A percentile compares a stretch with the other conserved stretches of the same genome.
phyloP scores from a whole-genome alignment of 2,329 filamentous ascomycete genomes.

The Nemania serpens region DNA sequence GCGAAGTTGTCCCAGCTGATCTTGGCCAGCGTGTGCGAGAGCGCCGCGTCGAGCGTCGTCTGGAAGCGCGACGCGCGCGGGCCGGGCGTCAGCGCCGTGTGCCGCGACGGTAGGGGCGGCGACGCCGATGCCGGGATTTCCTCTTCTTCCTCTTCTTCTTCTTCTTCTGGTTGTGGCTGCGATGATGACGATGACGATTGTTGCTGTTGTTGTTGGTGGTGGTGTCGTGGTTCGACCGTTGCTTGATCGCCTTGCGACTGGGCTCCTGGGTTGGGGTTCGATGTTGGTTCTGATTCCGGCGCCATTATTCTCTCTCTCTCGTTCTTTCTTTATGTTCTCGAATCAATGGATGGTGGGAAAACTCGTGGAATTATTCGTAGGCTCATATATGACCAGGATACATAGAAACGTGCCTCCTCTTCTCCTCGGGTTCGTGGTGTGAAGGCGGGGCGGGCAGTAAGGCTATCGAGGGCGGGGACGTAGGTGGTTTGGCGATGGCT shows the following conservation, averaged over 20 bases:
- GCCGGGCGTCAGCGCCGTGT: conserved; percentile 55
- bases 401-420: not conserved
- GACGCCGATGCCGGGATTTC: conserved; percentile 28
- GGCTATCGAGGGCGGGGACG: not conserved
- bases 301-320: conserved; percentile 12
- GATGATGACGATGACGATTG: conserved; percentile 1
- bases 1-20: conserved; percentile 62
- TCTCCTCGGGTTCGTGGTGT: not conserved
- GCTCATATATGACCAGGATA: too few relatives aligned
- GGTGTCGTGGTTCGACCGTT: conserved; percentile 1
- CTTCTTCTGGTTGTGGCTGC: conserved; percentile 13
- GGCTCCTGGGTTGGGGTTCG: not conserved
- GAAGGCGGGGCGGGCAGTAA: not conserved
- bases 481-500: not conserved
- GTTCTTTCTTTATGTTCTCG: not conserved
- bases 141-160: not conserved
- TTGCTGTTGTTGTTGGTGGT: not conserved
- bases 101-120: conserved; percentile 45
- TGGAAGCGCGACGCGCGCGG: conserved; percentile 61
- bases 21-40: conserved; percentile 59
- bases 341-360: not conserved
- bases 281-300: conserved; percentile 7
- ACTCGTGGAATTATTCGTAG: too few relatives aligned
- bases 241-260: not conserved
- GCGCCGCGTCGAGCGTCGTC: conserved; percentile 56